Percentiles rank a stretch among this genome's conserved stretches.
Evolutionary conservation across 2,329 filamentous ascomycete genomes (phyloP).

Genomic region (Microdochium nivale): DNA sequence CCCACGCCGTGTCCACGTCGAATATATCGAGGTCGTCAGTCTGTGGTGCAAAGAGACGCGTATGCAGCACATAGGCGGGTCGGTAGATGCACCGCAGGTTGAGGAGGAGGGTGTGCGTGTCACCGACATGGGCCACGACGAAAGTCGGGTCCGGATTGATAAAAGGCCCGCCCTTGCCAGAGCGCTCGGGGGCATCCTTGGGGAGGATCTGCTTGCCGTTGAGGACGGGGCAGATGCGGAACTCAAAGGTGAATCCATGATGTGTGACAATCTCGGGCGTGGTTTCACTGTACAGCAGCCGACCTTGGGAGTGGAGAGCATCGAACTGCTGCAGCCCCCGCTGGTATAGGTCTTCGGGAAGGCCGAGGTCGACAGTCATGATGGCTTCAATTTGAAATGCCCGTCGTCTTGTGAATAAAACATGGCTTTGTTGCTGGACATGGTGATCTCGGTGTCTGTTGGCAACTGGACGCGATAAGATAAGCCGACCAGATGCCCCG

Average conservation of each 20-base stretch:
- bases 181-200: conserved; percentile 14
- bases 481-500: too few species aligned
- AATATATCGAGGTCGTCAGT: conserved; percentile 23
- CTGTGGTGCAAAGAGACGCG: conserved; percentile 25
- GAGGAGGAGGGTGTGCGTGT: conserved; percentile 21
- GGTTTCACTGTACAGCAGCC: not conserved
- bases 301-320: not conserved
- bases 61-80: conserved; percentile 27
- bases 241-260: conserved; percentile 11
- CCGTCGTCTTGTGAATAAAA: too few species aligned
- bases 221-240: conserved; percentile 14
- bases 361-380: not conserved
- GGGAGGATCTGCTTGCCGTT: conserved; percentile 3
- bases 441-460: too few species aligned
- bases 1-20: conserved; percentile 27
- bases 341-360: not conserved
- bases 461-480: too few species aligned
- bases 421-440: too few species aligned
- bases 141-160: conserved; percentile 19
- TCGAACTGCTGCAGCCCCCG: not conserved
- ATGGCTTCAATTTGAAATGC: not conserved
- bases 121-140: conserved; percentile 16
- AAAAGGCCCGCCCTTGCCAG: conserved; percentile 14
- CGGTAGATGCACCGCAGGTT: conserved; percentile 26
- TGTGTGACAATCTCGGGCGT: not conserved